Base-by-base conservation (phyloP, 2,329 filamentous ascomycete genomes). In the Fusarium beomiforme region DNA sequence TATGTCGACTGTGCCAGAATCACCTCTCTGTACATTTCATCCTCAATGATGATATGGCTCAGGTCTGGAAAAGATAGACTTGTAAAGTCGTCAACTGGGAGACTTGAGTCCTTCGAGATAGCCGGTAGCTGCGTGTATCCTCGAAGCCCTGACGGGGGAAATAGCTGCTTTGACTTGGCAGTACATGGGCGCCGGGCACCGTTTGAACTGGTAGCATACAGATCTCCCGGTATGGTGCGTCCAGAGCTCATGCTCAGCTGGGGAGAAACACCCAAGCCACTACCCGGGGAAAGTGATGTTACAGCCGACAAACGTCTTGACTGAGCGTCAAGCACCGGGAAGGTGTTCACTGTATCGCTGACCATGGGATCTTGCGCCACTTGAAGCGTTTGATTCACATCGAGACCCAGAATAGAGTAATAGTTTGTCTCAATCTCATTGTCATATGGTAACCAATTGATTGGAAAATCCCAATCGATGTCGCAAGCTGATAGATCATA, bases 361-460 rank as follows among this genome's bases (percentile, higher is more conserved):
- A 47, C 17, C 5, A 34, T 16, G 4, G 53, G 19, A 4, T 17
- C 34, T 23, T 54, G 11, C 4, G 41, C 36, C 3, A 17, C 11
- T 21, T 10, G 19, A 6, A 39, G 24, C 14, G 34, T 37, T 2
- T 50, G 47, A 5, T 2, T 4, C 16, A 50, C 24, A 5, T 59
- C 51, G 16, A 61, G 41, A 2, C 39, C 59, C 2, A 58, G 39
- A 13, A 74, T 70, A 0, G 69, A 74, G 23, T 31, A 70, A 21
- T 76, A 76, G 34, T 76, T 75, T 9, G 76, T 60, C 16, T 76
- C 71, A 8, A 70, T 64, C 6, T 54, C 47, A 21, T 76, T 64
- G 31, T 77, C 68, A 17, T 73, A 54, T 16, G 70, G 71, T 8
- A 77, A 26, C 76, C 76, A 77, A n/a, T 77, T 77, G 31, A 77